phyloP scores from a whole-genome alignment of 2,329 filamentous ascomycete species.

The Calonectria leucothoes region DNA sequence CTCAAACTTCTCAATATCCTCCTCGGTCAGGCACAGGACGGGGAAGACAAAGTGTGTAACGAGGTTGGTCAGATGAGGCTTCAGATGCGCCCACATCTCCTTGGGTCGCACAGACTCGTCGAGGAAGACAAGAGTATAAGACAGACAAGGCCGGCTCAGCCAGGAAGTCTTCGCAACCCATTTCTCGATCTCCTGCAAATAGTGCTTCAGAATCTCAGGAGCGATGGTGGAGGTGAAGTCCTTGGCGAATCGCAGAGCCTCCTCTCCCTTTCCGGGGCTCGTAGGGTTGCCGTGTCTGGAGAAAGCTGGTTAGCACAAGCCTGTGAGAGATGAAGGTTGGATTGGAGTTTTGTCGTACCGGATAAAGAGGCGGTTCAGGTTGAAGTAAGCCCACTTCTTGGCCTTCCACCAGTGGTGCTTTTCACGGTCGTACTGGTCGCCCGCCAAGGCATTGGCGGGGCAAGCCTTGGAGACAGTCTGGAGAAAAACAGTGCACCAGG shows the following conservation, averaged over 20 bases:
- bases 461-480: constrained; percentile 88
- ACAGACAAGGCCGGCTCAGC: constrained; percentile 94
- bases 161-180: constrained; percentile 96
- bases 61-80: constrained; percentile 91
- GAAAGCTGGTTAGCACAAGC: neutral
- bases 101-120: constrained; percentile 98
- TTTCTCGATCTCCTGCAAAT: constrained; percentile 94
- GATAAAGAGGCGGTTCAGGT: constrained; percentile 94
- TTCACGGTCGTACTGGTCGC: constrained; percentile 86
- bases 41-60: constrained; percentile 97
- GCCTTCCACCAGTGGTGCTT: constrained; percentile 99
- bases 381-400: constrained; percentile 99
- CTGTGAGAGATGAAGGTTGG: neutral
- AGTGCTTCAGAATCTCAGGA: constrained; percentile 95
- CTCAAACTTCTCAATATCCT: constrained; percentile 94
- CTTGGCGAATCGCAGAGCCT: constrained; percentile 86
- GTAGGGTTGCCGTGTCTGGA: constrained; percentile 88
- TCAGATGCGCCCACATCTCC: constrained; percentile 94
- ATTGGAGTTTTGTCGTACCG: constrained; percentile 64
- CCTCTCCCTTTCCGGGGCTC: constrained; percentile 78
- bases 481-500: constrained; percentile 96
- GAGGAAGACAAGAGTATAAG: constrained; percentile 93
- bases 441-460: constrained; percentile 85
- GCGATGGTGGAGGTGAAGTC: constrained; percentile 92
- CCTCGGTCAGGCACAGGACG: constrained; percentile 89